phyloP scores from a whole-genome alignment of 345 rosid species.

The Corchorus olitorius region DNA sequence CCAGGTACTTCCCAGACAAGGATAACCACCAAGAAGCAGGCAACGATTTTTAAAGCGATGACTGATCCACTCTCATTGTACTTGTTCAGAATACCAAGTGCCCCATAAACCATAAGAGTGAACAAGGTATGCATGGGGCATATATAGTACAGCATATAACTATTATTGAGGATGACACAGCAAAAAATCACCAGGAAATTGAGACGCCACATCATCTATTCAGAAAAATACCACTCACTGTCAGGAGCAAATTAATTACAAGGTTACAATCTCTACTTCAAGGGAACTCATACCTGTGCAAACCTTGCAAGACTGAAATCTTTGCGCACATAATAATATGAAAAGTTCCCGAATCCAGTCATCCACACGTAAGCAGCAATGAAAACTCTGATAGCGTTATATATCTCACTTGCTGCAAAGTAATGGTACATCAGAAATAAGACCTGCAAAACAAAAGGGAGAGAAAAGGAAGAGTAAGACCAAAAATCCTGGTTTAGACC shows the following conservation, averaged over 20 bases:
- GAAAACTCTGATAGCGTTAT: conserved; percentile 90
- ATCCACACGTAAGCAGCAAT: conserved; percentile 99
- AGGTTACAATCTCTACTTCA: not conserved
- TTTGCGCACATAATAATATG: conserved; percentile 96
- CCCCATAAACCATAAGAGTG: conserved; percentile 98
- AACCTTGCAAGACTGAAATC: conserved; percentile 94
- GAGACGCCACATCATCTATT: conserved; percentile 99
- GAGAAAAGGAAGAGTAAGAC: conserved; percentile 15
- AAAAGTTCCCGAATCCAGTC: conserved; percentile 99
- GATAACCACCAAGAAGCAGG: conserved; percentile 87
- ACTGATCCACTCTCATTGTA: conserved; percentile 82
- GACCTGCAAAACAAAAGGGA: conserved; percentile 56
- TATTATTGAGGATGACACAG: conserved; percentile 84
- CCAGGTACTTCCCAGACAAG: conserved; percentile 96
- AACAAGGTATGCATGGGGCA: conserved; percentile 99
- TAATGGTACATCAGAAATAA: conserved; percentile 99
- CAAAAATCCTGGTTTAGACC: not conserved
- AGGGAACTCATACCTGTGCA: conserved; percentile 72
- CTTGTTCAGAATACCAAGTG: conserved; percentile 88
- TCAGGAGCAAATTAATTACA: conserved; percentile 28
- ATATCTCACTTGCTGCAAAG: conserved; percentile 94
- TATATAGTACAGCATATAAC: conserved; percentile 90
- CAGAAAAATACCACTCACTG: conserved; percentile 28
- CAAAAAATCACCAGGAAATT: conserved; percentile 90
- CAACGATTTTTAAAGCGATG: conserved; percentile 66